Evolutionary conservation across 148 eudicot species (phyloP), one percentile per base, ranked within the genome.

Genomic region (Amaranthus palmeri): DNA sequence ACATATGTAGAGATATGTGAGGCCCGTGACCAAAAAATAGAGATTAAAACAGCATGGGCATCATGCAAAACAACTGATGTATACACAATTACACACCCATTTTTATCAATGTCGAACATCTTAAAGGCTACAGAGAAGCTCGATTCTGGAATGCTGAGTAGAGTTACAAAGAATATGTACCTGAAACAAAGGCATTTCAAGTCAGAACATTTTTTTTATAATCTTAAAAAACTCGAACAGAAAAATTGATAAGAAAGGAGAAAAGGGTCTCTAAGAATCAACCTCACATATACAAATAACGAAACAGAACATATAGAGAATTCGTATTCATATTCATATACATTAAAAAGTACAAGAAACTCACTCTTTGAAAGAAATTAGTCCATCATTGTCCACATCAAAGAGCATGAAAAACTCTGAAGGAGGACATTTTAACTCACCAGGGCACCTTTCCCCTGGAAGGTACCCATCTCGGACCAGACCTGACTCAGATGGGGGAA

Each of bases 101-200:
- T 84, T 69, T 78, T 70, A 72, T 88, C 88, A 53, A 76, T 72
- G 76, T 88, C 92, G 75, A 88, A 88, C 88, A 88, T 86, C 81
- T 88, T 86, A 65, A 88, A 88, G 49, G 88, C 90, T 76, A 79
- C 90, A 8, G 88, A 84, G 46, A 88, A 86, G 73, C 88, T 88
- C 52, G 90, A 81, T 72, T 88, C 92, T 5, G 92, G 92, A 69
- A 88, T 88, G 81, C 87, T 86, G 69, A 88, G 84, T 17, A 88
- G 84, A 41, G 92, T 88, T 62, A 88, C 86, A 69, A 88, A 88
- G 74, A 88, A 88, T 65, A 86, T 84, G 74, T 88, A 88, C 88
- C 92, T 88, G 86, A 57, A 55, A 77, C 59, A 70, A 54, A 11
- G 67, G 49, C 46, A 74, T 48, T 36, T 8, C 36, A 25, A 25